These are phyloP conservation scores for Cudoniella acicularis DNA, from an alignment of 495 filamentous ascomycete genomes.

Conservation along the genomic window DNA sequence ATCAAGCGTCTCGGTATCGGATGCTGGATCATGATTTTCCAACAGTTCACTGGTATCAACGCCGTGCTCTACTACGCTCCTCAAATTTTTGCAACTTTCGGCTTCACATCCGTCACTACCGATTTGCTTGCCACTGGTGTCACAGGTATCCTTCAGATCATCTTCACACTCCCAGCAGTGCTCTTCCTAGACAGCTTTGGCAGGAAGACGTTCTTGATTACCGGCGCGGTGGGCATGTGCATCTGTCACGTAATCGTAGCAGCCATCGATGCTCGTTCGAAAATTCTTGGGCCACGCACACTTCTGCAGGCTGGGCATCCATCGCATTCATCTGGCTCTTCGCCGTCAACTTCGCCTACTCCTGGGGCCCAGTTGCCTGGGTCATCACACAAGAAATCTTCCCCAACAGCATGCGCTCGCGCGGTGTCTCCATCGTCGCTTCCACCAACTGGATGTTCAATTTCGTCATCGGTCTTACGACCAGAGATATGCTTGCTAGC, in stretches of 20 bases:
- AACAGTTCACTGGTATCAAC: conserved; percentile 56
- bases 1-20: conserved; percentile 36
- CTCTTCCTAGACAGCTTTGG: conserved; percentile 22
- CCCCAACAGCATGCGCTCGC: conserved; percentile 41
- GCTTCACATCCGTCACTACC: conserved; percentile 5
- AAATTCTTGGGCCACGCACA: conserved; percentile 41
- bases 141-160: conserved; percentile 48
- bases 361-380: conserved; percentile 28
- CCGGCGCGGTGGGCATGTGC: conserved; percentile 44
- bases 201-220: conserved; percentile 34
- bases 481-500: conserved; percentile 33
- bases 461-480: conserved; percentile 40
- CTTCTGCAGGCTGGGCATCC: conserved; percentile 44
- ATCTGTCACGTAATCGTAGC: conserved; percentile 48
- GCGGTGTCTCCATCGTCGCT: conserved; percentile 30
- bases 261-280: conserved; percentile 41
- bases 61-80: conserved; percentile 57
- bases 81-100: conserved; percentile 40
- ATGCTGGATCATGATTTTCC: conserved; percentile 66
- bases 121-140: conserved; percentile 46
- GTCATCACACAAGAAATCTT: conserved; percentile 44
- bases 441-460: conserved; percentile 46
- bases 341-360: conserved; percentile 40
- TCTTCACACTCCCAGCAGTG: conserved; percentile 8
- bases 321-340: conserved; percentile 46